phyloP scores from a whole-genome alignment of 2,329 filamentous ascomycete genomes.

The Penicillium sp. region DNA sequence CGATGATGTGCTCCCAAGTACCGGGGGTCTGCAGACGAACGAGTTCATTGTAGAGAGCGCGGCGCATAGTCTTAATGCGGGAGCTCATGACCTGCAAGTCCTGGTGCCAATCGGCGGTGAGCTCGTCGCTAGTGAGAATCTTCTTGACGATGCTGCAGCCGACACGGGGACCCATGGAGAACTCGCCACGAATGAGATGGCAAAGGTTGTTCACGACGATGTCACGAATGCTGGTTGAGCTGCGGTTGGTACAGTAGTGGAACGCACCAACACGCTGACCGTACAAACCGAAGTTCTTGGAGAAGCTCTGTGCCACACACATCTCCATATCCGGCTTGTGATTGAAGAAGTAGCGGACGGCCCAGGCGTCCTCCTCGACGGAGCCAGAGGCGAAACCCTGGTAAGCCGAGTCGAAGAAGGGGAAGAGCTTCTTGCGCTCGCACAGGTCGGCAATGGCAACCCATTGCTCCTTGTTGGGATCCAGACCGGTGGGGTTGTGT shows the following conservation, averaged over 20 bases:
- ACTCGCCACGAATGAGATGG: conserved; percentile 42
- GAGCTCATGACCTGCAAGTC: conserved; percentile 91
- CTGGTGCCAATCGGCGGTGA: conserved; percentile 87
- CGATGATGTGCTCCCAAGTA: conserved; percentile 96
- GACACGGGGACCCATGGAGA: conserved; percentile 68
- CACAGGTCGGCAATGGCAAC: conserved; percentile 79
- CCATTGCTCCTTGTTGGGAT: conserved; percentile 92
- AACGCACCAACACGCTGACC: conserved; percentile 94
- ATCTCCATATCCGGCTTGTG: conserved; percentile 70
- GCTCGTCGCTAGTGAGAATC: conserved; percentile 73
- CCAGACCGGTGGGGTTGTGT: conserved; percentile 96
- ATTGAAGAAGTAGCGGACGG: conserved; percentile 87
- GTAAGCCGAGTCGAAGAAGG: conserved; percentile 97
- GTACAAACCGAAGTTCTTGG: conserved; percentile 77
- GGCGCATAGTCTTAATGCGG: conserved; percentile 88
- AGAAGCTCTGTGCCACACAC: conserved; percentile 60
- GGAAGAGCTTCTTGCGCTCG: conserved; percentile 80
- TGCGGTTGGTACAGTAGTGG: conserved; percentile 58
- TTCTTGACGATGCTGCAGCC: conserved; percentile 82
- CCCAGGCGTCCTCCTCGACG: conserved; percentile 77
- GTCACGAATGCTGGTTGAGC: conserved; percentile 29
- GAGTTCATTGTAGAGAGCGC: conserved; percentile 74
- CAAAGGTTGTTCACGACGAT: conserved; percentile 41
- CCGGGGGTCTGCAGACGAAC: conserved; percentile 83
- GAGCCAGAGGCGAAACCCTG: conserved; percentile 94